Conservation (phyloP, 2,329 filamentous ascomycete genomes). For the Leptodontidium sp. region DNA sequence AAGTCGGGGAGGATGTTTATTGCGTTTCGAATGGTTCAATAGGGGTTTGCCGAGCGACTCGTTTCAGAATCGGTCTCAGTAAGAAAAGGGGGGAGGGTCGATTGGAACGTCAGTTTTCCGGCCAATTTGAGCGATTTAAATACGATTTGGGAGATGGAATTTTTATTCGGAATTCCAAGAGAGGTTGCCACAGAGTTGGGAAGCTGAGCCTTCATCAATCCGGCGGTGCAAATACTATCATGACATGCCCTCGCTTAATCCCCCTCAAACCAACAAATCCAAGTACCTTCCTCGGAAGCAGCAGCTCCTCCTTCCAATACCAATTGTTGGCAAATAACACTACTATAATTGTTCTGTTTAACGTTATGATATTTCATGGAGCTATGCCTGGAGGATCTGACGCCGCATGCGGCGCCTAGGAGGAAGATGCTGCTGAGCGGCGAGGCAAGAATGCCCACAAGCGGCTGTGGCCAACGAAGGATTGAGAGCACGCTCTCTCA, state of each 20-base stretch:
- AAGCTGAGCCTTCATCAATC: neutral
- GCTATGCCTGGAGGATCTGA: conserved; percentile 6
- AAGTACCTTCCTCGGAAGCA: neutral
- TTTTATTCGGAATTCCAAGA: neutral
- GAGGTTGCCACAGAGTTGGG: neutral
- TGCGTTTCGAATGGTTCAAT: conserved; percentile 9
- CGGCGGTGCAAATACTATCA: neutral
- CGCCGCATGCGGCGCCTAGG: neutral
- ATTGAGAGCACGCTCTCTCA: neutral
- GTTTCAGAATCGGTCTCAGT: neutral
- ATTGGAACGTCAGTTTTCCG: neutral
- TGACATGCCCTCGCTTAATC: neutral
- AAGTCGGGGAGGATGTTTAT: neutral
- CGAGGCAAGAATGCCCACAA: neutral
- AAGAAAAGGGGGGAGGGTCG: neutral
- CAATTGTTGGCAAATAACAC: neutral
- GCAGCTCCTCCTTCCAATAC: neutral
- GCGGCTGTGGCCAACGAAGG: neutral
- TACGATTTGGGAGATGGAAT: neutral
- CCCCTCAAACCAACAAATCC: neutral
- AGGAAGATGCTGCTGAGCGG: neutral
- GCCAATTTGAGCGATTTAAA: neutral
- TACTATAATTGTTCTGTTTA: neutral
- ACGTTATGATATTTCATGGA: neutral
- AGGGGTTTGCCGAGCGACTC: neutral